A percentile compares a stretch with the other conserved stretches of the same genome.
These are phyloP conservation scores for Closterium sp. DNA, from an alignment of 139 green algal genomes.

Conservation along the genomic window DNA sequence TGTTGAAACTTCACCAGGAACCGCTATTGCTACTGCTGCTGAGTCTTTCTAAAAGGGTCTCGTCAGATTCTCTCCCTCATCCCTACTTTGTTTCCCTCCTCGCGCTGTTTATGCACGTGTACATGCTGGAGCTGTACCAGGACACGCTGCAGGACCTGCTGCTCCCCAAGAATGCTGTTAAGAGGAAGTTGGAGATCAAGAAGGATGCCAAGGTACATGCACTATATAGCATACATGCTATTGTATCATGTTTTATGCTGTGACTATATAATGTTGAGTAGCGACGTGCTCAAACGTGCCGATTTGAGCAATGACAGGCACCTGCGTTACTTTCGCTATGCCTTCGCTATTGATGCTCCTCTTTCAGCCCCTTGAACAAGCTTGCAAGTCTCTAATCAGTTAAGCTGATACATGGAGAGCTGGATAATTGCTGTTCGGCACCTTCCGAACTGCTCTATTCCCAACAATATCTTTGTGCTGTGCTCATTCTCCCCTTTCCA, in stretches of 20 bases:
- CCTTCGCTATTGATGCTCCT: too few species aligned
- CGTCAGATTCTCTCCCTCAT: too few species aligned
- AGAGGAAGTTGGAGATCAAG: conserved; percentile 92
- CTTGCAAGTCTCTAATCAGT: conserved; percentile 21
- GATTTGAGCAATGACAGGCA: too few species aligned
- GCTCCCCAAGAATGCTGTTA: conserved; percentile 32
- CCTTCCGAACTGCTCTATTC: neutral
- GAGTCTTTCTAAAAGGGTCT: neutral
- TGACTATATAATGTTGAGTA: neutral
- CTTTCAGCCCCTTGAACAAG: too few species aligned
- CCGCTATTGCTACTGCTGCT: neutral
- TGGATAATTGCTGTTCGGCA: conserved; percentile 13
- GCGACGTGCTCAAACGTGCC: too few species aligned
- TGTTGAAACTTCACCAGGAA: conserved; percentile 96
- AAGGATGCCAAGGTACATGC: conserved; percentile 69
- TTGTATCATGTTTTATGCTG: too few species aligned
- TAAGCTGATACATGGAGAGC: conserved; percentile 36
- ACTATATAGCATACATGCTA: neutral
- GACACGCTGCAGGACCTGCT: conserved; percentile 84
- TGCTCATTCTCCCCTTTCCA: neutral
- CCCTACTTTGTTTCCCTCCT: neutral
- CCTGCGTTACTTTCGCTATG: too few species aligned
- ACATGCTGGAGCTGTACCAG: conserved; percentile 98
- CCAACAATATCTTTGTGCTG: too few species aligned
- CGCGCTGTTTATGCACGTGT: conserved; percentile 52